A percentile compares a stretch with the other conserved stretches of the same genome.
Evolutionary conservation across 768 basidiomycete genomes (phyloP).

Genomic region (Naganishia antarctica): DNA sequence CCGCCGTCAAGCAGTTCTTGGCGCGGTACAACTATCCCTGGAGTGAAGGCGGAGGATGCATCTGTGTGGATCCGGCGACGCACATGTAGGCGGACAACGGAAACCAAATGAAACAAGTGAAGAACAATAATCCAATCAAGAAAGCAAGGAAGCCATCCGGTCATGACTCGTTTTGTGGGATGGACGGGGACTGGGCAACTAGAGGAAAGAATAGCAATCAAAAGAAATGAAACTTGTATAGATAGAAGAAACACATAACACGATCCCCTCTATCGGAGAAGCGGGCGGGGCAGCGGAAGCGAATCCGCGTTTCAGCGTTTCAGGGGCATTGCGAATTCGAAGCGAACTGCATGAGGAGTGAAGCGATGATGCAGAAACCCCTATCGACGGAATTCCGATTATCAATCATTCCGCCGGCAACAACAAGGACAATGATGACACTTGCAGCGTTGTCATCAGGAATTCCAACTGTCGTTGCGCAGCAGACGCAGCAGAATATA

Average conservation of each 20-base stretch:
- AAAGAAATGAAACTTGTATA: slow-evolving; percentile 4
- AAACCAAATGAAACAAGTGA: not conserved
- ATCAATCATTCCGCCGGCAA: too few relatives aligned
- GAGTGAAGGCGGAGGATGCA: slow-evolving; percentile 83
- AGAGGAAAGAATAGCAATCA: slow-evolving; percentile 8
- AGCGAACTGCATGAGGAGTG: too few relatives aligned
- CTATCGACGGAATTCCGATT: too few relatives aligned
- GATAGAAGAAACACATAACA: slow-evolving; percentile 3
- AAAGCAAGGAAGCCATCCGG: slow-evolving; percentile 11
- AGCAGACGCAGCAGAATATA: too few relatives aligned
- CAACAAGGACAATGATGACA: too few relatives aligned
- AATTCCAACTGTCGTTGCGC: too few relatives aligned
- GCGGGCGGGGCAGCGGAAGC: not conserved
- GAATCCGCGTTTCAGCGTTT: too few relatives aligned
- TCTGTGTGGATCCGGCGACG: slow-evolving; percentile 80
- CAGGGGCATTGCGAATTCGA: too few relatives aligned
- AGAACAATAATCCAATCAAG: slow-evolving; percentile 4
- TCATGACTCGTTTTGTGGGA: slow-evolving; percentile 16
- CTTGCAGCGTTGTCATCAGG: too few relatives aligned
- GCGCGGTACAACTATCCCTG: slow-evolving; percentile 94
- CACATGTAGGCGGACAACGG: slow-evolving; percentile 50
- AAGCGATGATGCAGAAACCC: too few relatives aligned
- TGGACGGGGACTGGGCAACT: slow-evolving; percentile 7
- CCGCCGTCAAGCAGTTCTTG: slow-evolving; percentile 83
- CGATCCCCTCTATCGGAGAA: too few relatives aligned